Evolutionary conservation across 2,329 filamentous ascomycete genomes (phyloP).

Genomic region (Nannizziopsis barbatae): DNA sequence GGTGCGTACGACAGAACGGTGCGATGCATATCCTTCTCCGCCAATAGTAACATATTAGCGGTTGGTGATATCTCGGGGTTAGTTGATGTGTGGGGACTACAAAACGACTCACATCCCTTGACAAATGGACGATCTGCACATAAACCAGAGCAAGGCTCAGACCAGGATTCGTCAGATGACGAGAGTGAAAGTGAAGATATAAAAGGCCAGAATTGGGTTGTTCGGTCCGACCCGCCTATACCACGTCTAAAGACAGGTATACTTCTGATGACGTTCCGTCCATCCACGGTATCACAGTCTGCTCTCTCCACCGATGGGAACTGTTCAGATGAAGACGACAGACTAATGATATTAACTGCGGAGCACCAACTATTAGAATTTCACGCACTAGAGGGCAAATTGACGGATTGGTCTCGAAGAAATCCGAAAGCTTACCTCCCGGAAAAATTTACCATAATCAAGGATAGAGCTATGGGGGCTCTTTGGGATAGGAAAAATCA

Average conservation of each 20-base stretch:
- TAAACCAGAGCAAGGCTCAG: conserved; percentile 22
- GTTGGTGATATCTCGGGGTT: conserved; percentile 72
- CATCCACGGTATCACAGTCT: conserved; percentile 23
- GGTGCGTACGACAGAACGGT: conserved; percentile 69
- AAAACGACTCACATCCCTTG: conserved; percentile 41
- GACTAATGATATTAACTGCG: conserved; percentile 51
- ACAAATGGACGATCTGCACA: conserved; percentile 26
- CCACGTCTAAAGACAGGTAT: conserved; percentile 57
- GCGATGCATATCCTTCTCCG: conserved; percentile 63
- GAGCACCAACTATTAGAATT: conserved; percentile 64
- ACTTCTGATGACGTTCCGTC: conserved; percentile 57
- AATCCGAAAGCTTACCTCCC: conserved; percentile 71
- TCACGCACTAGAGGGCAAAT: conserved; percentile 60
- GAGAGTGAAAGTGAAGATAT: conserved; percentile 30
- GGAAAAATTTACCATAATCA: conserved; percentile 58
- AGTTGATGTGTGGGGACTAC: conserved; percentile 74
- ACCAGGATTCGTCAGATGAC: conserved; percentile 39
- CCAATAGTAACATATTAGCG: conserved; percentile 67
- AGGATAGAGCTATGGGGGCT: conserved; percentile 71
- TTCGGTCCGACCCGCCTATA: conserved; percentile 55
- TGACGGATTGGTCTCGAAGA: conserved; percentile 75
- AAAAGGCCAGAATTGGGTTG: conserved; percentile 60
- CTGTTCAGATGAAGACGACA: conserved; percentile 31
- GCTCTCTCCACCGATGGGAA: conserved; percentile 21
- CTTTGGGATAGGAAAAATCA: conserved; percentile 60